Base-by-base conservation (phyloP, 1,139 yeast genomes). In the Kodamaea suecica region DNA sequence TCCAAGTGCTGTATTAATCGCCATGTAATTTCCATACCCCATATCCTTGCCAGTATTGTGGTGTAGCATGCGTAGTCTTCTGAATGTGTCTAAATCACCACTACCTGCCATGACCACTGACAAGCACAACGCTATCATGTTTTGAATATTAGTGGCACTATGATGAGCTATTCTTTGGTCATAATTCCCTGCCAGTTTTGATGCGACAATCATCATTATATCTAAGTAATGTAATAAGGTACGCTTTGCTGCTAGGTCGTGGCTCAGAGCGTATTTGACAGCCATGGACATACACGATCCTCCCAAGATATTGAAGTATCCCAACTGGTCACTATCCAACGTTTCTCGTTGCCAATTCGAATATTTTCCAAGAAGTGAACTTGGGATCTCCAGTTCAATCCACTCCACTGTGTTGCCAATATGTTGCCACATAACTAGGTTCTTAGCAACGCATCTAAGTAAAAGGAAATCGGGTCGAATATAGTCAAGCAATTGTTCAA, bases 51-150 rank as follows among this genome's bases (percentile, higher is more conserved):
- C 67, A 0, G 78, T 71, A 17, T 72, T 73, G 15, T 77, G 82
- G 53, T 86, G 87, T 24, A 87, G 58, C 15, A 74, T 73, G 41
- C 96, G 70, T 29, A 87, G 61, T 38, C 96, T 67, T 49, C 92
- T 71, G 47, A 92, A 75, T 0, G 82, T 76, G 36, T 79, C 84
- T 36, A 90, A 60, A 54, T 92, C 97, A 1, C 98, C 98, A 15
- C 90, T 78, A 1, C 96, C 96, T 1, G 95, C 90, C 87, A 87
- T 85, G 0, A 88, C 73, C 23, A 86, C 67, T 0, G 96, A 75
- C 10, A 76, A 60, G 12, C 92, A 74, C 9, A 88, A 57, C 1
- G 82, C 74, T 17, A 87, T 49, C 1, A 82, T 63, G 45, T 80
- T 79, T 39, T 80, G 77, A 25, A 82, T 67, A 32, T 73, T 76